These are phyloP conservation scores for Umbilicus rupestris DNA, from an alignment of 164 flowering plant species.

Conservation along the genomic window DNA sequence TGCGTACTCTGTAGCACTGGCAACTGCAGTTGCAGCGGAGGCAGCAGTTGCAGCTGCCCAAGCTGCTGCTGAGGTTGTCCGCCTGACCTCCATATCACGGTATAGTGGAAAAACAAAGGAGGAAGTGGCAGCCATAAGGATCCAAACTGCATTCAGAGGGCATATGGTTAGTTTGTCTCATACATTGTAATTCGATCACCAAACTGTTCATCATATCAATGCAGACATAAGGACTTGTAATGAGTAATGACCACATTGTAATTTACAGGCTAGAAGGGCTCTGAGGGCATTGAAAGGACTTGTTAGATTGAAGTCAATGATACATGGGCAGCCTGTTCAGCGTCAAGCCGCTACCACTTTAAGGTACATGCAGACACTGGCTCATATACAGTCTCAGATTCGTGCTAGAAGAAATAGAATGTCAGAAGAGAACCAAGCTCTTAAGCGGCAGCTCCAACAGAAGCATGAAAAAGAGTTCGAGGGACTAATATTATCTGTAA, in stretches of 20 bases:
- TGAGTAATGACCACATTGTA: not conserved
- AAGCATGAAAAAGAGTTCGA: constrained; percentile 50
- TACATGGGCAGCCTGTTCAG: constrained; percentile 54
- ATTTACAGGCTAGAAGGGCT: constrained; percentile 33
- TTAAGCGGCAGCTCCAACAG: constrained; percentile 48
- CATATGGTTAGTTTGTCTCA: constrained; percentile 33
- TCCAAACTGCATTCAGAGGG: constrained; percentile 79
- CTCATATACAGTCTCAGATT: constrained; percentile 67
- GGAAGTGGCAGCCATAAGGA: constrained; percentile 65
- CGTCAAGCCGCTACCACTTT: constrained; percentile 54
- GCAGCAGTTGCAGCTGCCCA: constrained; percentile 84
- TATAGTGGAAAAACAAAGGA: constrained; percentile 59
- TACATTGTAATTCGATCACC: too few relatives aligned
- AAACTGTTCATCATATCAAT: too few relatives aligned
- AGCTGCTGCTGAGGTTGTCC: constrained; percentile 72
- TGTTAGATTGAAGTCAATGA: constrained; percentile 50
- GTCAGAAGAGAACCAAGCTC: constrained; percentile 69
- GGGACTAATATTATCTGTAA: constrained; percentile 35
- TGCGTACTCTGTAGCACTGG: constrained; percentile 63
- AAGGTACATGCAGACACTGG: constrained; percentile 62
- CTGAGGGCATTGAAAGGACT: constrained; percentile 63
- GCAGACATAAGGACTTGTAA: too few relatives aligned
- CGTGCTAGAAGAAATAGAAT: constrained; percentile 55
- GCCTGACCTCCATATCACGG: constrained; percentile 33
- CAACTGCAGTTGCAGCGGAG: constrained; percentile 78